These are phyloP conservation scores for Neonectria faginata DNA, from an alignment of 2,329 filamentous ascomycete species.

Conservation along the genomic window DNA sequence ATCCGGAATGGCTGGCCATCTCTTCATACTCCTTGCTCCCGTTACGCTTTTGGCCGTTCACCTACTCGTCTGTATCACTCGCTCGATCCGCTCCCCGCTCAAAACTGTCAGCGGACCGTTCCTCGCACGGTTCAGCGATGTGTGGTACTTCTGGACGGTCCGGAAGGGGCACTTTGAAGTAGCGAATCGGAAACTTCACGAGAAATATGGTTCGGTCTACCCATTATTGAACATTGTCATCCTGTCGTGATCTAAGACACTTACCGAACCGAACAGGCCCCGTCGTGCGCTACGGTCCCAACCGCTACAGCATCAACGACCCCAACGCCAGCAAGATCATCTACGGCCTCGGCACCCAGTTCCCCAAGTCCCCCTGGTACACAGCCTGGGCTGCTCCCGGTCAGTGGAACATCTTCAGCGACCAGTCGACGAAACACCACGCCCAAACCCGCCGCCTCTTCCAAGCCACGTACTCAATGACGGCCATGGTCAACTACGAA, in stretches of 20 bases:
- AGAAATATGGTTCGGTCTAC: constrained; percentile 42
- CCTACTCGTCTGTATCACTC: constrained; percentile 4
- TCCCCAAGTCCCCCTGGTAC: constrained; percentile 52
- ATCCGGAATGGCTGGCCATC: constrained; percentile 3
- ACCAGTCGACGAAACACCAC: constrained; percentile 45
- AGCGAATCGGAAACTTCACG: constrained; percentile 46
- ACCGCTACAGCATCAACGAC: constrained; percentile 60
- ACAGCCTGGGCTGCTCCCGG: constrained; percentile 39
- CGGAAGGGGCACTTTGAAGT: constrained; percentile 45
- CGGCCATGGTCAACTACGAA: constrained; percentile 50
- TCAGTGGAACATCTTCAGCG: constrained; percentile 46
- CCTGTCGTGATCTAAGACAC: not conserved
- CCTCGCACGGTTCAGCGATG: constrained; percentile 44
- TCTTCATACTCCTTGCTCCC: constrained; percentile 7
- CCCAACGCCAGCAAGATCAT: constrained; percentile 53
- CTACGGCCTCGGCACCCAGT: constrained; percentile 47
- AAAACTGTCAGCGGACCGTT: constrained; percentile 45
- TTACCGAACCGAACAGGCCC: constrained; percentile 28
- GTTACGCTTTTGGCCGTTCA: constrained; percentile 7
- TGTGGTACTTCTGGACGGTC: constrained; percentile 47
- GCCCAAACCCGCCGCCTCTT: constrained; percentile 44
- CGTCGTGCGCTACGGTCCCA: constrained; percentile 60
- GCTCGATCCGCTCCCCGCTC: constrained; percentile 36
- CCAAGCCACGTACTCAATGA: constrained; percentile 50
- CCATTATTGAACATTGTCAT: too few species aligned